Conservation (phyloP, 2,329 filamentous ascomycete genomes). For the Aspergillus sp. region DNA sequence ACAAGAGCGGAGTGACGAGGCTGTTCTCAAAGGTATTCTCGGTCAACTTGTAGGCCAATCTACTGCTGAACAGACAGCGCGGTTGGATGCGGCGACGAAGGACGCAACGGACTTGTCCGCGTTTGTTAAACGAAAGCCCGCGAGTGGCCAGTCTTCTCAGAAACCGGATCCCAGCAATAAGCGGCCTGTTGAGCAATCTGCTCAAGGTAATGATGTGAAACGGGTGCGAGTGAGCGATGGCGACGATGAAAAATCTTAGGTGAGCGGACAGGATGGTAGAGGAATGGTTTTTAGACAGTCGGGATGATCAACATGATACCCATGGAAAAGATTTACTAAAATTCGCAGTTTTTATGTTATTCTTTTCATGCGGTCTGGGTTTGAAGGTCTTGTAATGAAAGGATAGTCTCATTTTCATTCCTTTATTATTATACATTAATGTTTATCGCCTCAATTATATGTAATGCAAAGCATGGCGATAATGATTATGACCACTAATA, state of each 20-base stretch:
- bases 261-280: not conserved
- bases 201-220: conserved; percentile 18
- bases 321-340: not conserved
- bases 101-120: conserved; percentile 54
- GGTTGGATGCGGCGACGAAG: conserved; percentile 49
- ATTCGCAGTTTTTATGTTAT: not conserved
- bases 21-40: conserved; percentile 50
- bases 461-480: too few species aligned
- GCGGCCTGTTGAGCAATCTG: conserved; percentile 20
- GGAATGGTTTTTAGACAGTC: not conserved
- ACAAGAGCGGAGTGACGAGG: conserved; percentile 26
- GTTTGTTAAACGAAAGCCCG: conserved; percentile 51
- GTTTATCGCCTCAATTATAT: too few species aligned
- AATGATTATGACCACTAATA: too few species aligned
- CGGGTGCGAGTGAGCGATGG: conserved; percentile 18
- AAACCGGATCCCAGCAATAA: conserved; percentile 17
- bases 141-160: conserved; percentile 9
- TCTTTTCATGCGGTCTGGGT: too few species aligned
- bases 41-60: conserved; percentile 53
- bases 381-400: too few species aligned
- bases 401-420: too few species aligned
- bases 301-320: not conserved
- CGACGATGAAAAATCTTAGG: not conserved
- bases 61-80: conserved; percentile 45
- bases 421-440: too few species aligned